phyloP scores from a whole-genome alignment of 306 rosid genomes.

The Sicyos edulis region DNA sequence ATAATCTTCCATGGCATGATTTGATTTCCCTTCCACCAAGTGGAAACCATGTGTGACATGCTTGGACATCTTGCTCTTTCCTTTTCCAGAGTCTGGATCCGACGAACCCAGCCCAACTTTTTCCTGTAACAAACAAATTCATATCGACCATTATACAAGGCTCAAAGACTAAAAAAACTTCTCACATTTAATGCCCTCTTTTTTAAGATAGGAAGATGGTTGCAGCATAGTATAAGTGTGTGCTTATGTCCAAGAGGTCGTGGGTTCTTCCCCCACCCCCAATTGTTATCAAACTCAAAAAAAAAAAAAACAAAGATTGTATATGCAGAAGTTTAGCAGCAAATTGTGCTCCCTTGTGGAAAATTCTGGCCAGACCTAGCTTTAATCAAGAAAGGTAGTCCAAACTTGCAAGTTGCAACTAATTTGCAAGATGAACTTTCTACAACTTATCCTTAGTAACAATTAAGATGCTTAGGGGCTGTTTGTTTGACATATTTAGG shows the following conservation, averaged over 20 bases:
- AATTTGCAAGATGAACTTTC: background rate
- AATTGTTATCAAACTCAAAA: too few species aligned
- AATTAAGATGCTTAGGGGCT: too few species aligned
- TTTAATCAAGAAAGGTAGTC: background rate
- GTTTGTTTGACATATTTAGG: too few species aligned
- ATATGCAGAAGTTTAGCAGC: background rate
- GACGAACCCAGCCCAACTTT: slow-evolving; percentile 56
- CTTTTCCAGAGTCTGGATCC: slow-evolving; percentile 89
- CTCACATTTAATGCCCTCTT: too few species aligned
- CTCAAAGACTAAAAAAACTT: background rate
- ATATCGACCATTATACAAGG: background rate
- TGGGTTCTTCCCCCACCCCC: too few species aligned
- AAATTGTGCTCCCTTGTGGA: background rate
- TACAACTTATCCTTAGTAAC: too few species aligned
- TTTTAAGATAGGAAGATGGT: too few species aligned
- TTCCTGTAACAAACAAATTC: slow-evolving; percentile 47
- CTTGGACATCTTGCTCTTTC: slow-evolving; percentile 91
- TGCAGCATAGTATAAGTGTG: too few species aligned
- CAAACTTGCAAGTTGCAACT: background rate
- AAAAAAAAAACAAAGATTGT: background rate
- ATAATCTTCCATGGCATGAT: slow-evolving; percentile 87
- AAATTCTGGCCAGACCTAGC: background rate
- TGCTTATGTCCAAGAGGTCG: too few species aligned
- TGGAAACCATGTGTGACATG: slow-evolving; percentile 74
- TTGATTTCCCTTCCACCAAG: slow-evolving; percentile 74